These are phyloP conservation scores for Mucor ambiguus DNA, from an alignment of 371 early-diverging fungal genomes.

Conservation along the genomic window DNA sequence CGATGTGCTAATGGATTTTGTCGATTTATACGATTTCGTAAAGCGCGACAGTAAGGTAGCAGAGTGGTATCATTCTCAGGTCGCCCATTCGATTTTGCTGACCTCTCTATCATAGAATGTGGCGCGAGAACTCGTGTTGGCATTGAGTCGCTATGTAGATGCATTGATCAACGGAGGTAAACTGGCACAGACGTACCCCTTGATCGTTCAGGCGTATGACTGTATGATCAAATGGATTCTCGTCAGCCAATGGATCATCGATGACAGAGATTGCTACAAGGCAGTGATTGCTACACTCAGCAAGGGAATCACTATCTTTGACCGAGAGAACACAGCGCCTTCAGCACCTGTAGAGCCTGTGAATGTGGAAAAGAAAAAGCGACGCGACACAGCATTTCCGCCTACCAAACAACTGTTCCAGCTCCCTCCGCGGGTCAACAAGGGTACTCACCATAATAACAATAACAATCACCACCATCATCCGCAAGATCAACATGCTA, in stretches of 20 bases:
- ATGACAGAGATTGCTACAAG: slow-evolving; percentile 68
- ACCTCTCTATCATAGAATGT: slow-evolving; percentile 46
- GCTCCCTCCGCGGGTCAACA: slow-evolving; percentile 43
- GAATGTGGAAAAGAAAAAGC: slow-evolving; percentile 44
- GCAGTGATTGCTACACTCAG: slow-evolving; percentile 71
- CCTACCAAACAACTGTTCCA: slow-evolving; percentile 54
- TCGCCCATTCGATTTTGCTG: not conserved
- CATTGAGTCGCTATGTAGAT: slow-evolving; percentile 75
- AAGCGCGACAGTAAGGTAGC: slow-evolving; percentile 75
- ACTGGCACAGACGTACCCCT: slow-evolving; percentile 50
- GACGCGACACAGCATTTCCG: slow-evolving; percentile 47
- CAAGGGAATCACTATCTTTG: slow-evolving; percentile 70
- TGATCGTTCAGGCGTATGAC: slow-evolving; percentile 76
- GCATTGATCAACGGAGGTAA: slow-evolving; percentile 49
- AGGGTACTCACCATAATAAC: slow-evolving; percentile 12
- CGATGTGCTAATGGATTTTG: slow-evolving; percentile 70
- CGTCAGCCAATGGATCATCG: slow-evolving; percentile 74
- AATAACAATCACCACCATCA: not conserved
- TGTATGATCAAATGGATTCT: slow-evolving; percentile 77
- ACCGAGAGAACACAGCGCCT: slow-evolving; percentile 39
- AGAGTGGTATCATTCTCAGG: too few species aligned
- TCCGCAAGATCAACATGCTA: slow-evolving; percentile 4
- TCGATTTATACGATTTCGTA: slow-evolving; percentile 67
- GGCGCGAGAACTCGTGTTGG: slow-evolving; percentile 70
- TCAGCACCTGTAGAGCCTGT: slow-evolving; percentile 15